Percentiles rank a stretch among this genome's conserved stretches.
Conservation (phyloP, 2,329 filamentous ascomycete genomes). For the Claviceps pusilla region DNA sequence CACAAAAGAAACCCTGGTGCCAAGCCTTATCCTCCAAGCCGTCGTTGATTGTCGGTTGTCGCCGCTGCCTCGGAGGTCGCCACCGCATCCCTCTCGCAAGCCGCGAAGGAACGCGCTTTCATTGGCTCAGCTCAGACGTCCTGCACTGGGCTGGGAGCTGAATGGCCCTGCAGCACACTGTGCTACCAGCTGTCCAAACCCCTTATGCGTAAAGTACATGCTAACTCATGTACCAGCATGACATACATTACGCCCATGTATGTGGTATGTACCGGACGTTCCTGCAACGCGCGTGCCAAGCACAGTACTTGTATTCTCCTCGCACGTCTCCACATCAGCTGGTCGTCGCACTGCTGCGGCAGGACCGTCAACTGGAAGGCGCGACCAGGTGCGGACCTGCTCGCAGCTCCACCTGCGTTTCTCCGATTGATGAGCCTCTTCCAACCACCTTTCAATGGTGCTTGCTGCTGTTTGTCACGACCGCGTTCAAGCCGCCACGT, state of each 20-base stretch:
- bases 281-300: background rate
- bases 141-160: background rate
- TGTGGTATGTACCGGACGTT: no score
- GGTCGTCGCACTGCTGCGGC: background rate
- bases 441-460: slow-evolving; percentile 5
- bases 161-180: background rate
- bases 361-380: background rate
- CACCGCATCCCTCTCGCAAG: slow-evolving; percentile 11
- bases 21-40: background rate
- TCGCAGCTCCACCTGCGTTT: slow-evolving; percentile 6
- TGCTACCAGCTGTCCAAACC: background rate
- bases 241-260: no score
- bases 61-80: slow-evolving; percentile 18
- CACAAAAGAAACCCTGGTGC: background rate
- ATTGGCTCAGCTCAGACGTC: background rate
- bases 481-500: slow-evolving; percentile 6
- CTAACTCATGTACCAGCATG: no score
- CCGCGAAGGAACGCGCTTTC: background rate
- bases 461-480: slow-evolving; percentile 3
- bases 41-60: slow-evolving; percentile 2
- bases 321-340: slow-evolving; percentile 2
- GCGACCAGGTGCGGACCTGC: background rate
- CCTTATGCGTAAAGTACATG: no score
- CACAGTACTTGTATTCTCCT: background rate
- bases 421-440: slow-evolving; percentile 5